Percentiles rank a stretch among this genome's conserved stretches.
These are phyloP conservation scores for Knufia petricola DNA, from an alignment of 2,329 filamentous ascomycete species.

Conservation along the genomic window DNA sequence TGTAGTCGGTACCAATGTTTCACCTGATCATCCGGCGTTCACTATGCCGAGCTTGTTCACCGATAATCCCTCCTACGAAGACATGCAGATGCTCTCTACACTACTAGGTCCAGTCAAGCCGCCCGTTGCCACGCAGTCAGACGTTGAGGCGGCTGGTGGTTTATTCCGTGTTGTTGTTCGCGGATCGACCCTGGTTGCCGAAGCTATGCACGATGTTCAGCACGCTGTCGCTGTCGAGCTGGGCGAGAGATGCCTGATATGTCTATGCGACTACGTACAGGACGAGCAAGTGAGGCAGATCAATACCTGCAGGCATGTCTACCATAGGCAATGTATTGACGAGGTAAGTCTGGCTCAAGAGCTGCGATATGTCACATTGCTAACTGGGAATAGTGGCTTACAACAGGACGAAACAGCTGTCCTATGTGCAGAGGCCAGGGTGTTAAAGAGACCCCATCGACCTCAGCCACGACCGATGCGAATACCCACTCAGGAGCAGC, in stretches of 20 bases:
- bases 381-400: conserved; percentile 50
- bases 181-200: conserved; percentile 37
- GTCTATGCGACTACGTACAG: conserved; percentile 55
- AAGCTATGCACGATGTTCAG: conserved; percentile 32
- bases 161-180: conserved; percentile 45
- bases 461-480: background rate
- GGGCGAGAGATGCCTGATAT: conserved; percentile 55
- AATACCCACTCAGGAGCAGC: background rate
- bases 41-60: conserved; percentile 62
- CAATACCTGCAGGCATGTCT: conserved; percentile 55
- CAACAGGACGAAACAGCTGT: conserved; percentile 56
- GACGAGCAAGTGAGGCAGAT: conserved; percentile 53
- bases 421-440: conserved; percentile 52
- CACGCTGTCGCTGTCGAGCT: conserved; percentile 29
- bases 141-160: conserved; percentile 53
- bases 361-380: conserved; percentile 15
- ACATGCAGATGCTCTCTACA: conserved; percentile 60
- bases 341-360: conserved; percentile 42
- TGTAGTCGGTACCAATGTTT: conserved; percentile 59
- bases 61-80: conserved; percentile 60
- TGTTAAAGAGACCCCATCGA: conserved; percentile 36
- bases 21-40: conserved; percentile 60
- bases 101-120: conserved; percentile 59
- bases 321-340: conserved; percentile 61
- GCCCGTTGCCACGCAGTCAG: conserved; percentile 55